Percentiles rank a stretch among this genome's conserved stretches.
Evolutionary conservation across 2,329 filamentous ascomycete genomes (phyloP).

Genomic region (Penicillium sp.): DNA sequence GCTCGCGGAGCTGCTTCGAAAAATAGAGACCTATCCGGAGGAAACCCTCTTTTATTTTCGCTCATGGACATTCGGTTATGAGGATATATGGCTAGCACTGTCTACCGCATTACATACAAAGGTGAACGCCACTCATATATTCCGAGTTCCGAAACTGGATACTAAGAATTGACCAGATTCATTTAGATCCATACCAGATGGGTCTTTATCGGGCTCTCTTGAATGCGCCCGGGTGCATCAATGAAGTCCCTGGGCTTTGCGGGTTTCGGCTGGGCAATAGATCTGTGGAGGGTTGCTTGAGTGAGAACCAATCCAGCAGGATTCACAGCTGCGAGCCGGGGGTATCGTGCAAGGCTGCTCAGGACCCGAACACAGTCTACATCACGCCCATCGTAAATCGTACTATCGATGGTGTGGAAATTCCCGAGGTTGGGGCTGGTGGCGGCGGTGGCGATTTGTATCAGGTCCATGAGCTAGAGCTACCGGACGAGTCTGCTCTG

Average conservation of each 20-base stretch:
- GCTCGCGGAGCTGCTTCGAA: constrained; percentile 68
- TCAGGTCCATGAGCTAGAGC: constrained; percentile 66
- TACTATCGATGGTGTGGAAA: constrained; percentile 55
- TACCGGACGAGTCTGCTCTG: constrained; percentile 51
- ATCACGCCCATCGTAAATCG: constrained; percentile 78
- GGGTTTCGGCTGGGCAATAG: constrained; percentile 76
- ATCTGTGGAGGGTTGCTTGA: constrained; percentile 70
- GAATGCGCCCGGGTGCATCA: constrained; percentile 43
- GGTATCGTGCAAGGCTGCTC: constrained; percentile 43
- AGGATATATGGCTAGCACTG: constrained; percentile 86
- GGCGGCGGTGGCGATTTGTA: constrained; percentile 77
- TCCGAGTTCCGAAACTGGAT: background rate
- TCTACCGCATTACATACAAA: constrained; percentile 67
- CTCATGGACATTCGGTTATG: constrained; percentile 90
- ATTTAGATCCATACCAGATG: constrained; percentile 80
- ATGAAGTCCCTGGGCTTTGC: constrained; percentile 67
- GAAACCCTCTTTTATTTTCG: constrained; percentile 82
- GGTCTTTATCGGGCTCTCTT: constrained; percentile 68
- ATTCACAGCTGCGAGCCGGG: constrained; percentile 87
- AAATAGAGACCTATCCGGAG: constrained; percentile 66
- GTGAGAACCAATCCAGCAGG: constrained; percentile 59
- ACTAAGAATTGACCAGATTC: constrained; percentile 54
- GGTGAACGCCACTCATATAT: constrained; percentile 40
- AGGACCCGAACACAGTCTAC: constrained; percentile 61
- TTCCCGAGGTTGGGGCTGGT: constrained; percentile 74